Evolutionary conservation across 208 protist genomes (phyloP).

Genomic region (Zelonia costaricensis): DNA sequence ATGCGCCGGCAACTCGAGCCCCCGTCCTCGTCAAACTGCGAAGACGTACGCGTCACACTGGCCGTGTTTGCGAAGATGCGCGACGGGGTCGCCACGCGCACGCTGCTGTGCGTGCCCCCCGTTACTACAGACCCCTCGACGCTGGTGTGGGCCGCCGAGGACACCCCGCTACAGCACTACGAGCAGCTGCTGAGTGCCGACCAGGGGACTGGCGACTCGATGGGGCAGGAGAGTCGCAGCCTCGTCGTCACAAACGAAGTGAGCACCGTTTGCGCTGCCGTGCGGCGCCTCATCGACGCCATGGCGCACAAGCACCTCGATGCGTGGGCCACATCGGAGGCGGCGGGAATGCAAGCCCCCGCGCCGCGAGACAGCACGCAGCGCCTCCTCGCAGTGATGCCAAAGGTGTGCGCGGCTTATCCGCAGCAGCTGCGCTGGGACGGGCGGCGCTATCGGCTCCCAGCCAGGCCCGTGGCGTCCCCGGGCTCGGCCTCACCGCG

Average conservation of each 20-base stretch:
- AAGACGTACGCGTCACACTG: slow-evolving; percentile 29
- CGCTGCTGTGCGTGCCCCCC: slow-evolving; percentile 35
- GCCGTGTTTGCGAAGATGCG: slow-evolving; percentile 31
- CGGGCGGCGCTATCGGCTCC: slow-evolving; percentile 32
- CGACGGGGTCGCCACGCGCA: slow-evolving; percentile 4
- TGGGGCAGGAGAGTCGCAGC: too few relatives aligned
- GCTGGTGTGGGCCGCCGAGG: slow-evolving; percentile 33
- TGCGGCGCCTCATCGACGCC: slow-evolving; percentile 7
- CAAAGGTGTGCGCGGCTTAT: slow-evolving; percentile 23
- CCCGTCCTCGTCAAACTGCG: slow-evolving; percentile 3
- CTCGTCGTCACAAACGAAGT: slow-evolving; percentile 26
- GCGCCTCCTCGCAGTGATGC: slow-evolving; percentile 19
- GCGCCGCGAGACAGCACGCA: neutral
- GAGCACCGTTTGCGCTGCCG: neutral
- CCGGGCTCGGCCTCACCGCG: neutral
- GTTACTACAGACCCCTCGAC: slow-evolving; percentile 19
- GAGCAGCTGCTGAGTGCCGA: slow-evolving; percentile 2
- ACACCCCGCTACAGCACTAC: neutral
- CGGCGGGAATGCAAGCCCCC: neutral
- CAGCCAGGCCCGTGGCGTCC: neutral
- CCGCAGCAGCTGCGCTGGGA: slow-evolving; percentile 36
- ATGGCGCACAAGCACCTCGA: slow-evolving; percentile 9
- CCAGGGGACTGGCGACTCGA: neutral
- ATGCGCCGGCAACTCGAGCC: slow-evolving; percentile 32
- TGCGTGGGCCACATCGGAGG: neutral